Percentiles rank a stretch among this genome's conserved stretches.
Conservation (phyloP, 1,284 basidiomycete species). For the Sanguinoderma infundibulare region DNA sequence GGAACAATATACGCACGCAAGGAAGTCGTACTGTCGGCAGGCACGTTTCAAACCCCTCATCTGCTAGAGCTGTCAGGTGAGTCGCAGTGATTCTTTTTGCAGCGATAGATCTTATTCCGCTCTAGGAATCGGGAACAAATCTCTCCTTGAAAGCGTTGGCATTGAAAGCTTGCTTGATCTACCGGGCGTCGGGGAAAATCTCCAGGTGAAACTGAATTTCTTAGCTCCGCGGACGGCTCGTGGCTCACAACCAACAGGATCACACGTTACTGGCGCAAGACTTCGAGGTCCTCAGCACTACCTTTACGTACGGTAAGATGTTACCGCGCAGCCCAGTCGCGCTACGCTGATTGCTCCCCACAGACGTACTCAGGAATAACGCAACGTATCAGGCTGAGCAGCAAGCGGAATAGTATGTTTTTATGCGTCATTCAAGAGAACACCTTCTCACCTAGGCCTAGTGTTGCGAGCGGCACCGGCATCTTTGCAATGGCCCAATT, state of each 20-base stretch:
- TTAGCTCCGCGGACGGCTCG: neutral
- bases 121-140: slow-evolving; percentile 31
- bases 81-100: neutral
- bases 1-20: slow-evolving; percentile 26
- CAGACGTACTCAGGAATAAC: slow-evolving; percentile 16
- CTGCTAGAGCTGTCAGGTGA: slow-evolving; percentile 32
- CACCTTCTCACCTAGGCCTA: neutral
- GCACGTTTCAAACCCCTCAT: slow-evolving; percentile 31
- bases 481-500: slow-evolving; percentile 3
- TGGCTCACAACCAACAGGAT: slow-evolving; percentile 8
- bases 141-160: slow-evolving; percentile 44
- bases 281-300: slow-evolving; percentile 6
- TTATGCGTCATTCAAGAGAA: too few species aligned
- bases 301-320: slow-evolving; percentile 12
- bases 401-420: slow-evolving; percentile 11
- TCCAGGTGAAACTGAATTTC: slow-evolving; percentile 43
- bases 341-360: neutral
- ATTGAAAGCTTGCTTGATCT: slow-evolving; percentile 50
- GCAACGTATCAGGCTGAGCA: slow-evolving; percentile 12
- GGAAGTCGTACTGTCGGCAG: slow-evolving; percentile 33
- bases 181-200: slow-evolving; percentile 61
- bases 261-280: slow-evolving; percentile 20
- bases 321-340: neutral
- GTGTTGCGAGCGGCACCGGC: slow-evolving; percentile 9
- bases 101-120: too few species aligned